Conservation (phyloP, 495 filamentous ascomycete genomes). For the Aspergillus ostianus region DNA sequence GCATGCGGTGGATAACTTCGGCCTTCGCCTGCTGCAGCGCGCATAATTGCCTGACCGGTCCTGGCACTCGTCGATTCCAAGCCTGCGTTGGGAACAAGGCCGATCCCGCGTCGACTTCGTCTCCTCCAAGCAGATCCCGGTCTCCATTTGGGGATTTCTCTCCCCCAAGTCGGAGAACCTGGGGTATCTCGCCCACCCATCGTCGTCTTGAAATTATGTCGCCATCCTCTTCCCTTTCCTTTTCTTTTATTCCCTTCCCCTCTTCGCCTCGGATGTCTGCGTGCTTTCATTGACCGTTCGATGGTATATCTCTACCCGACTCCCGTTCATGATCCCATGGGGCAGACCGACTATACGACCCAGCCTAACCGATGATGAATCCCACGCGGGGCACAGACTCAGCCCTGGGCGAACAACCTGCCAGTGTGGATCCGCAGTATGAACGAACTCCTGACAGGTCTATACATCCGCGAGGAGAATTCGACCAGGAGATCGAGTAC, state of each 20-base stretch:
- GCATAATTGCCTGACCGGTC: neutral
- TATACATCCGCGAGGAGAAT: too few species aligned
- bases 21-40: too few species aligned
- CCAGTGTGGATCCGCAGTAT: neutral
- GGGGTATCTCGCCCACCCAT: neutral
- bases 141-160: neutral
- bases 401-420: neutral
- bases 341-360: too few species aligned
- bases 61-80: too few species aligned
- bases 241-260: neutral
- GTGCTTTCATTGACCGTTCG: neutral
- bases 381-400: neutral
- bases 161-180: neutral
- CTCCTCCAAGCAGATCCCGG: too few species aligned
- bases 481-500: conserved; percentile 44
- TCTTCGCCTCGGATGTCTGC: neutral
- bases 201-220: neutral
- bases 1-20: neutral
- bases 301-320: neutral
- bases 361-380: neutral
- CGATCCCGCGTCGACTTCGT: neutral
- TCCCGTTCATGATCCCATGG: neutral
- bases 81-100: neutral
- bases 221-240: neutral
- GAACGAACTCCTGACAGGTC: neutral